These are phyloP conservation scores for Porpolomopsis calyptriformis DNA, from an alignment of 768 basidiomycete genomes.

Conservation along the genomic window DNA sequence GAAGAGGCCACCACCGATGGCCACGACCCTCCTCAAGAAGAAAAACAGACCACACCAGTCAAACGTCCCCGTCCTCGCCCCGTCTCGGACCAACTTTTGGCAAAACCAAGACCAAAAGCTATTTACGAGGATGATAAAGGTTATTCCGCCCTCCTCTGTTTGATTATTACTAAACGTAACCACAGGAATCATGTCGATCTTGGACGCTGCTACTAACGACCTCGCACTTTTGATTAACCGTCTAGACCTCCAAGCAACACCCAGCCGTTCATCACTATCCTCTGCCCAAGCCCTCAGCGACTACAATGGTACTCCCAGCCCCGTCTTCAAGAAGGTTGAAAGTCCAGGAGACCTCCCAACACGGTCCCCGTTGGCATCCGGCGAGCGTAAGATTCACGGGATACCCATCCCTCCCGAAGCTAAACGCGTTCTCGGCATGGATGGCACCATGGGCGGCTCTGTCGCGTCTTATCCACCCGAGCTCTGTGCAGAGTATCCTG, in stretches of 20 bases:
- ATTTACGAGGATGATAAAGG: slow-evolving; percentile 45
- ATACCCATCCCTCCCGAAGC: slow-evolving; percentile 38
- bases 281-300: no score
- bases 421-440: slow-evolving; percentile 48
- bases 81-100: slow-evolving; percentile 52
- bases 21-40: slow-evolving; percentile 33
- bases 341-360: slow-evolving; percentile 14
- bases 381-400: slow-evolving; percentile 7
- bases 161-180: slow-evolving; percentile 2
- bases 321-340: slow-evolving; percentile 28
- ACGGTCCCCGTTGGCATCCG: slow-evolving; percentile 17
- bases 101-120: slow-evolving; percentile 35
- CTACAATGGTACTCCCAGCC: no score
- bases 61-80: slow-evolving; percentile 45
- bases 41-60: slow-evolving; percentile 26
- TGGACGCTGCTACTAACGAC: slow-evolving; percentile 76
- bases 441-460: slow-evolving; percentile 59
- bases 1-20: slow-evolving; percentile 48
- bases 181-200: slow-evolving; percentile 49
- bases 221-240: slow-evolving; percentile 67
- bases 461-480: slow-evolving; percentile 34
- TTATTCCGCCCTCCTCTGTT: slow-evolving; percentile 13
- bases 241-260: slow-evolving; percentile 77
- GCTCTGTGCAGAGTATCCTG: slow-evolving; percentile 48
- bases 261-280: slow-evolving; percentile 41